Percentiles rank a stretch among this genome's conserved stretches.
Evolutionary conservation across 1,284 basidiomycete species (phyloP).

Genomic region (Cutaneotrichosporon sp.): DNA sequence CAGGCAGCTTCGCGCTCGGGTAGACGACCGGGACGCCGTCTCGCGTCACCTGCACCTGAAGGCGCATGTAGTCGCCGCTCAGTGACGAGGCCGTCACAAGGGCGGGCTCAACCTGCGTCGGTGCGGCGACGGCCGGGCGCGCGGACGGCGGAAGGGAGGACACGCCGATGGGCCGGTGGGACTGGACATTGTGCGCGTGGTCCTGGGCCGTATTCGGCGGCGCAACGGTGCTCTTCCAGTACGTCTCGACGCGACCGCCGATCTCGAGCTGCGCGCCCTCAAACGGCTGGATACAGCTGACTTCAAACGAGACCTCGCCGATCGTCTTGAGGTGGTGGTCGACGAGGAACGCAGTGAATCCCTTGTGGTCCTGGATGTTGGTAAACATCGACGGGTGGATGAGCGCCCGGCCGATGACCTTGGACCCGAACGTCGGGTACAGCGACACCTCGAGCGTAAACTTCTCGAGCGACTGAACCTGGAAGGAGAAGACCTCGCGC

Average conservation of each 20-base stretch:
- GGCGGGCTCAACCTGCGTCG: conserved; percentile 37
- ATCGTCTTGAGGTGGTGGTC: conserved; percentile 92
- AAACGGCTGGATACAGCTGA: conserved; percentile 86
- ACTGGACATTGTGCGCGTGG: conserved; percentile 53
- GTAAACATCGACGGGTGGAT: conserved; percentile 75
- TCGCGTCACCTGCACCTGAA: conserved; percentile 86
- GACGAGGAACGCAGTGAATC: conserved; percentile 76
- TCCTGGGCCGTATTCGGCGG: conserved; percentile 56
- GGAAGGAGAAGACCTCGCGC: conserved; percentile 83
- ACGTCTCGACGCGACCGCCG: conserved; percentile 90
- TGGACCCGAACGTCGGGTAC: conserved; percentile 98
- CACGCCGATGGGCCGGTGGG: conserved; percentile 49
- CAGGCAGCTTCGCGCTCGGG: conserved; percentile 69
- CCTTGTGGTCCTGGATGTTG: conserved; percentile 58
- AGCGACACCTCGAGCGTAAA: conserved; percentile 90
- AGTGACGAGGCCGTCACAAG: conserved; percentile 57
- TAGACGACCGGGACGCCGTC: conserved; percentile 85
- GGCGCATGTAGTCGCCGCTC: conserved; percentile 79
- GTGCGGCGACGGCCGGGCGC: conserved; percentile 31
- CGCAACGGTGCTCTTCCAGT: conserved; percentile 87
- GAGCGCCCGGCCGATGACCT: conserved; percentile 90
- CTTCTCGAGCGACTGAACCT: conserved; percentile 69
- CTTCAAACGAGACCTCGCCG: conserved; percentile 90
- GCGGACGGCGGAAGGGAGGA: conserved; percentile 38
- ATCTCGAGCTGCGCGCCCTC: conserved; percentile 92